These are phyloP conservation scores for Cladophialophora yegresii DNA, from an alignment of 2,329 filamentous ascomycete species.

Conservation along the genomic window DNA sequence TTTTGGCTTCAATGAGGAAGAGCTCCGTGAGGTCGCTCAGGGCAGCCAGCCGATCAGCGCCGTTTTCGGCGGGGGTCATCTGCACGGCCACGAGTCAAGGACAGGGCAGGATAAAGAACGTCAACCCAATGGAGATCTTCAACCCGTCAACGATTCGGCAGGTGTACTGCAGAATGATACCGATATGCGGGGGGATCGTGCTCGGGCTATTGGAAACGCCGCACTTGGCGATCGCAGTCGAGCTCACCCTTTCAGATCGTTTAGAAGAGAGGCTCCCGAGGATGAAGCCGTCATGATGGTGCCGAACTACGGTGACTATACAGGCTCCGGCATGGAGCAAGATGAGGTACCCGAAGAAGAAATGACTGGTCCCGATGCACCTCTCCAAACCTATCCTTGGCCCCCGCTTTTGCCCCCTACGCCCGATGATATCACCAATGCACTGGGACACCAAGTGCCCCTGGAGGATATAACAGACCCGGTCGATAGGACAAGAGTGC, in stretches of 20 bases:
- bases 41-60: slow-evolving; percentile 77
- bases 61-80: slow-evolving; percentile 70
- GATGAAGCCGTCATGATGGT: slow-evolving; percentile 30
- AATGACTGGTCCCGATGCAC: slow-evolving; percentile 24
- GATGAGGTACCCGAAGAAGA: slow-evolving; percentile 29
- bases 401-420: slow-evolving; percentile 26
- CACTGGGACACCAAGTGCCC: slow-evolving; percentile 47
- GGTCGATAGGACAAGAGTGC: slow-evolving; percentile 46
- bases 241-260: slow-evolving; percentile 28
- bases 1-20: slow-evolving; percentile 72
- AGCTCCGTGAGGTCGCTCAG: slow-evolving; percentile 73
- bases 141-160: slow-evolving; percentile 56
- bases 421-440: slow-evolving; percentile 45
- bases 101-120: slow-evolving; percentile 68
- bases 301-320: slow-evolving; percentile 23
- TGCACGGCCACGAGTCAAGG: slow-evolving; percentile 62
- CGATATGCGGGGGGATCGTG: slow-evolving; percentile 62
- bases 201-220: slow-evolving; percentile 60
- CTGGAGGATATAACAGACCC: slow-evolving; percentile 48
- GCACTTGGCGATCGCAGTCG: slow-evolving; percentile 33
- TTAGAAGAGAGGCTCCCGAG: slow-evolving; percentile 24
- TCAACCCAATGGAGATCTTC: slow-evolving; percentile 63
- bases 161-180: slow-evolving; percentile 62
- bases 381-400: slow-evolving; percentile 32
- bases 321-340: slow-evolving; percentile 19